A percentile compares a stretch with the other conserved stretches of the same genome.
Conservation (phyloP, 2,329 filamentous ascomycete species). For the Sporothrix schenckii region DNA sequence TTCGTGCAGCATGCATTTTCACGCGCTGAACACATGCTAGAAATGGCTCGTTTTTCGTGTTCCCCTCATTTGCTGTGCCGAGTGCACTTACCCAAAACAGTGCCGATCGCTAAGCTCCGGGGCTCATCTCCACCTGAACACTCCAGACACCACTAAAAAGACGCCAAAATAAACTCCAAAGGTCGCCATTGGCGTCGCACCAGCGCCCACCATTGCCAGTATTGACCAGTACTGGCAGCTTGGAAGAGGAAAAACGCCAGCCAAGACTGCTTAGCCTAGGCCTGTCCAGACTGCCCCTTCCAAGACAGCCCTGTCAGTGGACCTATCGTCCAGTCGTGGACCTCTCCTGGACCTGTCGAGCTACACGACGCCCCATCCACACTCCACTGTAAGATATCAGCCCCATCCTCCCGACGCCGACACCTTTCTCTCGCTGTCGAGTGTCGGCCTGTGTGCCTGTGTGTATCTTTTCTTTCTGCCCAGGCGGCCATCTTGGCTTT, state of each 20-base stretch:
- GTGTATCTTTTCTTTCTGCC: not conserved
- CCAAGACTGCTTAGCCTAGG: not conserved
- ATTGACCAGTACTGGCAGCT: not conserved
- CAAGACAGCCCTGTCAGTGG: conserved; percentile 5
- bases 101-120: not conserved
- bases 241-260: conserved; percentile 1
- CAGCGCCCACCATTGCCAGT: not conserved
- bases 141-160: not conserved
- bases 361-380: not conserved
- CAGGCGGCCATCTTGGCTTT: not conserved
- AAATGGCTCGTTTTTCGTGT: not conserved
- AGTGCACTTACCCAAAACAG: not conserved
- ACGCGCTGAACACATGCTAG: conserved; percentile 3
- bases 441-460: not conserved
- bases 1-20: not conserved
- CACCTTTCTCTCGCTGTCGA: not conserved
- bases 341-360: not conserved
- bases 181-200: conserved; percentile 6
- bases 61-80: not conserved
- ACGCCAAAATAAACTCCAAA: not conserved
- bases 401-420: not conserved
- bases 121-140: conserved; percentile 1
- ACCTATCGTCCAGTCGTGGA: not conserved
- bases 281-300: not conserved
- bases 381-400: not conserved